Conservation (phyloP, 345 rosid genomes). For the Iberis pinnata region DNA sequence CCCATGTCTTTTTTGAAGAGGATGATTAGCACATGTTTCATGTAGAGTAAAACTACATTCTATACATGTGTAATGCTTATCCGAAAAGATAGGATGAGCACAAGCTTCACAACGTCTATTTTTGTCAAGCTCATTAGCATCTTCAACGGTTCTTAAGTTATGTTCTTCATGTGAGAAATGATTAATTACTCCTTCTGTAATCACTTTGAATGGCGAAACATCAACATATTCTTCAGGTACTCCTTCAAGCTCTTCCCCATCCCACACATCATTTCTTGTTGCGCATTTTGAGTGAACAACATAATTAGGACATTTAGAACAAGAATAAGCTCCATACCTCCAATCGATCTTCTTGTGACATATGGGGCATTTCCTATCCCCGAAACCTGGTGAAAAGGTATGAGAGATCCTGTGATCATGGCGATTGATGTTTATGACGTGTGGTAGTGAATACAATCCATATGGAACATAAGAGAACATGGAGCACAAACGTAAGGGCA, state of each 20-base stretch:
- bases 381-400: not conserved
- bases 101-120: not conserved
- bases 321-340: not conserved
- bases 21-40: slow-evolving; percentile 16
- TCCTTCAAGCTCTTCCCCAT: not conserved
- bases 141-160: not conserved
- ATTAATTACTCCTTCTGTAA: not conserved
- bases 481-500: not conserved
- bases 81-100: not conserved
- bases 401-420: not conserved
- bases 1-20: not conserved
- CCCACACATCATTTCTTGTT: not conserved
- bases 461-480: not conserved
- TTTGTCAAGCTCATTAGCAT: not conserved
- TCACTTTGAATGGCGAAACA: not conserved
- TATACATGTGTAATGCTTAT: not conserved
- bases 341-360: not conserved
- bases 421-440: slow-evolving; percentile 3
- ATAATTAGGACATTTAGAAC: not conserved
- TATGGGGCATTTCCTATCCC: not conserved
- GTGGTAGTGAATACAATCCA: not conserved
- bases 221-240: not conserved
- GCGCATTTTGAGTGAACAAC: slow-evolving; percentile 4
- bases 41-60: not conserved
- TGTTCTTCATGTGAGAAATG: slow-evolving; percentile 10